Evolutionary conservation across 148 eudicot species (phyloP), one percentile per base, ranked within the genome.

Genomic region (Rhododendron griersonianum): DNA sequence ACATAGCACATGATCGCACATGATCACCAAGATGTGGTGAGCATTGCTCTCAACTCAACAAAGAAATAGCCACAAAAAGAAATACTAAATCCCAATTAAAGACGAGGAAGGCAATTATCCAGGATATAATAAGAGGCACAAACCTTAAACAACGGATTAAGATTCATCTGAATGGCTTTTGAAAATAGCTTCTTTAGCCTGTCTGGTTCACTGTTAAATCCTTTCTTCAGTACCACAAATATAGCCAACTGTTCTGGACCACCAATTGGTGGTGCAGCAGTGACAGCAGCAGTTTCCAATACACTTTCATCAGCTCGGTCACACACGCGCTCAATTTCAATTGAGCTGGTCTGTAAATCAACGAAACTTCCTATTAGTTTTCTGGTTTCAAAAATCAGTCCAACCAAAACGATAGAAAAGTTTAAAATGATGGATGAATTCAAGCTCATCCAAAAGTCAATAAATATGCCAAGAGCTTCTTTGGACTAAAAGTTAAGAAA

Each of bases 101-200:
- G 13, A 48, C 25, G 18, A 45, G 19, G 67, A 7, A 59, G 6
- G 16, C 2, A 53, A 21, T 50, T 28, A 19, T 57, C 15, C 71
- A 59, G 23, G 57, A 84, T 3, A 41, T 84, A 14, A 51, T 11
- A 53, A 4, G 71, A 81, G 82, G 50, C 8, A 67, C 61, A 83
- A 84, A 95, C 99, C 98, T 95, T 97, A 82, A 95, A 97, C 85
- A 97, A 83, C 71, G 99, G 99, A 83, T 97, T 97, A 47, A 97
- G 98, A 86, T 93, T 93, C 15, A 81, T 89, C 82, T 92, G 98
- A 51, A 97, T 93, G 87, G 96, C 93, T 90, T 87, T 95, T 1
- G 96, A 93, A 90, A 97, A 92, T 63, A 79, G 87, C 83, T 86
- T 81, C 94, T 88, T 95, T 73, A 96, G 90, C 73, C 83, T 89